Evolutionary conservation across 2,329 filamentous ascomycete genomes (phyloP).

Genomic region (Gyromitra esculenta): DNA sequence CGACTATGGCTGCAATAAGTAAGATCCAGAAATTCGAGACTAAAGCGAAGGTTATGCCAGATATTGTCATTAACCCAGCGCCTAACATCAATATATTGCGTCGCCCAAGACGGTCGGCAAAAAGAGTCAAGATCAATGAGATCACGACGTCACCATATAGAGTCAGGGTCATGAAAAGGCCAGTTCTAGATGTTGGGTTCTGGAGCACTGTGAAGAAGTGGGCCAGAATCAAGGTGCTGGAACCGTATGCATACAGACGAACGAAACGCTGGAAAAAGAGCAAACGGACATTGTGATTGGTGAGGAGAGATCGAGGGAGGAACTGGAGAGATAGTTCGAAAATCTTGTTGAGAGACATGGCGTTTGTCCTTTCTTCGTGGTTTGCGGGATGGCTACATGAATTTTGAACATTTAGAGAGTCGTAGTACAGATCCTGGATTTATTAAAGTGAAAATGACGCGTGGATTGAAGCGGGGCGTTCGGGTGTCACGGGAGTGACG

Average conservation of each 20-base stretch:
- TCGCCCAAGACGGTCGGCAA: slow-evolving; percentile 69
- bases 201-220: slow-evolving; percentile 66
- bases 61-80: slow-evolving; percentile 67
- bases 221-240: slow-evolving; percentile 68
- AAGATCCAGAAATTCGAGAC: slow-evolving; percentile 69
- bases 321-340: background rate
- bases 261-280: slow-evolving; percentile 70
- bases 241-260: slow-evolving; percentile 72
- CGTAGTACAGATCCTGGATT: background rate
- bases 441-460: background rate
- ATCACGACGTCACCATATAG: slow-evolving; percentile 69
- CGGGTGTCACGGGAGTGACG: slow-evolving; percentile 22
- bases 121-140: slow-evolving; percentile 69
- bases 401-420: background rate
- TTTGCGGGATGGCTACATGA: background rate
- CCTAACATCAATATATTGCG: slow-evolving; percentile 67
- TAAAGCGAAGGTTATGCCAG: slow-evolving; percentile 68
- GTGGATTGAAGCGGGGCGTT: slow-evolving; percentile 17
- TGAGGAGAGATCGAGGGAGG: slow-evolving; percentile 62
- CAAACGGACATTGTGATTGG: slow-evolving; percentile 66
- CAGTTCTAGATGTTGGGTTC: slow-evolving; percentile 66
- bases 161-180: slow-evolving; percentile 74
- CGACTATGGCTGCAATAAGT: slow-evolving; percentile 68
- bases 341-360: slow-evolving; percentile 11
- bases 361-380: background rate